Conservation (phyloP, 1,284 basidiomycete species). For the Cerrena zonata region DNA sequence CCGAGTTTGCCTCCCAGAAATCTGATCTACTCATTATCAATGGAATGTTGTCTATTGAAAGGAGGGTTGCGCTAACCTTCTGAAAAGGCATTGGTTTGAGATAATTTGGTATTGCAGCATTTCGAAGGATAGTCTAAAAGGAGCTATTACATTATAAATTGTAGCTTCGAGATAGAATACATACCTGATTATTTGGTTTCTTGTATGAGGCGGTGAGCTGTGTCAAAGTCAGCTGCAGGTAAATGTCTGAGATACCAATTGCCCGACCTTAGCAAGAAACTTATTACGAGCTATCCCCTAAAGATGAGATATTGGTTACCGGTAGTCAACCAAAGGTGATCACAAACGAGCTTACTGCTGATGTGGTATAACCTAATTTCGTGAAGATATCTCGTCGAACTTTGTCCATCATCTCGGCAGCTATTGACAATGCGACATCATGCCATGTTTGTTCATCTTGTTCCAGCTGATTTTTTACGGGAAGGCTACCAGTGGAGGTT, state of each 20-base stretch:
- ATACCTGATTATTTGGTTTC: conserved; percentile 80
- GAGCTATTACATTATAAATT: background rate
- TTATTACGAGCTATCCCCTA: conserved; percentile 92
- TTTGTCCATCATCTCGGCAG: conserved; percentile 82
- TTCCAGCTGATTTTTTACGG: conserved; percentile 20
- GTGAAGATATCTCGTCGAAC: conserved; percentile 65
- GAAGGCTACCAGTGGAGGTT: conserved; percentile 17
- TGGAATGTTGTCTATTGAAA: background rate
- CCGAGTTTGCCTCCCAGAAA: conserved; percentile 95
- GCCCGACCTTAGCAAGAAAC: conserved; percentile 80
- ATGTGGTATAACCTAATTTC: conserved; percentile 87
- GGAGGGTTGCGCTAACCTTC: conserved; percentile 48
- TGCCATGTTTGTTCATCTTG: conserved; percentile 62
- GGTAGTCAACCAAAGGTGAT: background rate
- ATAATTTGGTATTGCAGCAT: conserved; percentile 78
- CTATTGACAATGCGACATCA: conserved; percentile 86
- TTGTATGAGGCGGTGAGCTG: conserved; percentile 84
- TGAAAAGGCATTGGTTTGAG: conserved; percentile 79
- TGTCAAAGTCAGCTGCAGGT: conserved; percentile 1
- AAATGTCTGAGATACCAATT: background rate
- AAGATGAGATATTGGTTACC: background rate
- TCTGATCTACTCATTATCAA: conserved; percentile 77
- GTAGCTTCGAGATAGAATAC: conserved; percentile 10
- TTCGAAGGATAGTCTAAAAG: conserved; percentile 74
- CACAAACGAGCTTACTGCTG: conserved; percentile 58